These are phyloP conservation scores for Stylosanthes scabra DNA, from an alignment of 331 rosid genomes.

Conservation along the genomic window DNA sequence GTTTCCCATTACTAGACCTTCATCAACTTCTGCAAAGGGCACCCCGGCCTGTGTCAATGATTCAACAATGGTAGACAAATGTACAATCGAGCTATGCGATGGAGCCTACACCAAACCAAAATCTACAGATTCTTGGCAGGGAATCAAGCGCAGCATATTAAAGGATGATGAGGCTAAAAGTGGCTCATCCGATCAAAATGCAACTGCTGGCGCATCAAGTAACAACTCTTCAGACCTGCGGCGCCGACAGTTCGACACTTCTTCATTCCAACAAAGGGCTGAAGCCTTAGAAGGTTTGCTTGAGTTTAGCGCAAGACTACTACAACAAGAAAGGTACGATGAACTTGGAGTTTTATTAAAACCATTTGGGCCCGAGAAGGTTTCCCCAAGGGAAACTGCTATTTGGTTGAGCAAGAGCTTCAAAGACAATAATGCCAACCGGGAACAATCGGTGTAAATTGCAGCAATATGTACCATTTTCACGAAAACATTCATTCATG, in stretches of 20 bases:
- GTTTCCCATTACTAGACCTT: slow-evolving; percentile 51
- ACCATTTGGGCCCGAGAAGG: slow-evolving; percentile 94
- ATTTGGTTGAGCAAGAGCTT: slow-evolving; percentile 93
- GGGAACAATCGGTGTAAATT: slow-evolving; percentile 47
- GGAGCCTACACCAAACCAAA: slow-evolving; percentile 52
- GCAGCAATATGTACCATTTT: slow-evolving; percentile 36
- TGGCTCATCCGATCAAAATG: slow-evolving; percentile 74
- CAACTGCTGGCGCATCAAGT: slow-evolving; percentile 88
- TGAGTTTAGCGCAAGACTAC: slow-evolving; percentile 91
- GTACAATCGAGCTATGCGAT: slow-evolving; percentile 68
- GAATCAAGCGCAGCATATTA: slow-evolving; percentile 58
- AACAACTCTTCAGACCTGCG: slow-evolving; percentile 67
- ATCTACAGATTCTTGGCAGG: slow-evolving; percentile 62
- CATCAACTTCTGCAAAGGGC: slow-evolving; percentile 52
- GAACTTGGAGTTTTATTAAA: slow-evolving; percentile 87
- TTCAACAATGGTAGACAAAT: slow-evolving; percentile 83
- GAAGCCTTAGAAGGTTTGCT: slow-evolving; percentile 95
- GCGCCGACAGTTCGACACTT: slow-evolving; percentile 67
- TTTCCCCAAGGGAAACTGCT: slow-evolving; percentile 93
- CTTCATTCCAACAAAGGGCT: slow-evolving; percentile 83
- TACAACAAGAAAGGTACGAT: slow-evolving; percentile 73
- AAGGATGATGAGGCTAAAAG: slow-evolving; percentile 50
- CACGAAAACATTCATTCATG: slow-evolving; percentile 9
- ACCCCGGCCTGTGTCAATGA: slow-evolving; percentile 54
- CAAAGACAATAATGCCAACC: slow-evolving; percentile 67